These are phyloP conservation scores for Cutaneotrichosporon arboriforme DNA, from an alignment of 1,284 basidiomycete genomes.

Conservation along the genomic window DNA sequence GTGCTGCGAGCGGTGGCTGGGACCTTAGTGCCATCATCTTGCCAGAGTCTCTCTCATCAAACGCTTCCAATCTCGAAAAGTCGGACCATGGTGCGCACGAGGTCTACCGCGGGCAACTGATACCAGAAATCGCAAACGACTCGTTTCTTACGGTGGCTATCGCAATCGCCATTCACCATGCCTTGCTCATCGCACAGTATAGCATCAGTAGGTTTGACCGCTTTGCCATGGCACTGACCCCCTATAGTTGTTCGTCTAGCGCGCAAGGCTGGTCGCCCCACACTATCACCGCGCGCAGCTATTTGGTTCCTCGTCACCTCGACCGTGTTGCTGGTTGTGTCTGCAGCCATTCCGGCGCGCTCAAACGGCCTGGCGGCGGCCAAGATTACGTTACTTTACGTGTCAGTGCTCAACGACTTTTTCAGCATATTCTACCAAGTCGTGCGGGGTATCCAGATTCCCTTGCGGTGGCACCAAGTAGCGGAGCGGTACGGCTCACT, in stretches of 20 bases:
- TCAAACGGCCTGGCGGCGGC: conserved; percentile 1
- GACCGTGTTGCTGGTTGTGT: conserved; percentile 15
- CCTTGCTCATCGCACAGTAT: conserved; percentile 25
- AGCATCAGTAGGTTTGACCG: not conserved
- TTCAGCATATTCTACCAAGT: conserved; percentile 4
- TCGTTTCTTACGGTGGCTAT: conserved; percentile 25
- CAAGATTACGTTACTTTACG: conserved; percentile 32
- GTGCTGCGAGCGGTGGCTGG: conserved; percentile 32
- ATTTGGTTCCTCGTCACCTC: conserved; percentile 7
- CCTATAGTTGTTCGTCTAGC: not conserved
- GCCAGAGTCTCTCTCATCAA: not conserved
- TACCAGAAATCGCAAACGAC: not conserved
- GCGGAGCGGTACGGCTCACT: conserved; percentile 28
- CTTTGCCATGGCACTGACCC: not conserved
- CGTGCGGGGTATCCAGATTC: conserved; percentile 1
- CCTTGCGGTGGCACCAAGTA: not conserved
- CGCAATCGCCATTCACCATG: conserved; percentile 18
- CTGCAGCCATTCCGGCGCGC: conserved; percentile 17
- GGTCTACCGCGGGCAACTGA: not conserved
- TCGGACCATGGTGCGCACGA: not conserved
- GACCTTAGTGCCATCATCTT: not conserved
- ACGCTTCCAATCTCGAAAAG: not conserved
- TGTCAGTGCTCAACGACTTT: conserved; percentile 22
- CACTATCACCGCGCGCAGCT: not conserved
- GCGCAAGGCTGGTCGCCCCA: not conserved